phyloP scores from a whole-genome alignment of 2,329 filamentous ascomycete genomes.

The Cercospora janseana region DNA sequence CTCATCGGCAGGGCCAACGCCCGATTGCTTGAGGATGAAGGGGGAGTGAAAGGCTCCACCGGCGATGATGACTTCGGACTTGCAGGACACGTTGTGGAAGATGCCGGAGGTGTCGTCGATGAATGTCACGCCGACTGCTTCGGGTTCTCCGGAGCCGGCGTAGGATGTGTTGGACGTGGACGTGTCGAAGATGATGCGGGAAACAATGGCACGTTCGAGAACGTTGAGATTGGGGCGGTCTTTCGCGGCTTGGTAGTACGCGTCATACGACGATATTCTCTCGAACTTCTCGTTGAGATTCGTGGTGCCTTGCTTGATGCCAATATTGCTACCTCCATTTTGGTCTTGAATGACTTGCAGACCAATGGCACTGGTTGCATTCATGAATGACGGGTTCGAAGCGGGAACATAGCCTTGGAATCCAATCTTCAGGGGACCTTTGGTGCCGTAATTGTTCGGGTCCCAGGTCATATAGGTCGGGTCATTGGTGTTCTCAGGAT shows the following conservation, averaged over 20 bases:
- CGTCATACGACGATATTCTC: conserved; percentile 20
- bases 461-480: conserved; percentile 24
- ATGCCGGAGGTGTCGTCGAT: conserved; percentile 20
- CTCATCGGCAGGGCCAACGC: conserved; percentile 57
- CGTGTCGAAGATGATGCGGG: conserved; percentile 17
- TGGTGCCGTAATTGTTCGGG: conserved; percentile 18
- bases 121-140: conserved; percentile 20
- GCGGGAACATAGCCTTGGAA: conserved; percentile 22
- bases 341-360: conserved; percentile 16
- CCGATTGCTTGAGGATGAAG: conserved; percentile 63
- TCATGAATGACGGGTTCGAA: conserved; percentile 23
- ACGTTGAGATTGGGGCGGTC: conserved; percentile 19
- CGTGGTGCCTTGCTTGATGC: conserved; percentile 24
- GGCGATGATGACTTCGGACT: conserved; percentile 47
- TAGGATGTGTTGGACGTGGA: background rate
- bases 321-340: conserved; percentile 17
- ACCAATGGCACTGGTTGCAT: conserved; percentile 18
- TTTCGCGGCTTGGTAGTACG: conserved; percentile 18
- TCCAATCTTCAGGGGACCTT: conserved; percentile 24
- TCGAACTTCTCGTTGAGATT: conserved; percentile 20
- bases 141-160: background rate
- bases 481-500: conserved; percentile 21
- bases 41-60: conserved; percentile 62
- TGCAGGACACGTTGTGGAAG: conserved; percentile 26
- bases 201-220: conserved; percentile 15